Base-by-base conservation (phyloP, 176 grass and related monocot species). In the Musa beccarii region DNA sequence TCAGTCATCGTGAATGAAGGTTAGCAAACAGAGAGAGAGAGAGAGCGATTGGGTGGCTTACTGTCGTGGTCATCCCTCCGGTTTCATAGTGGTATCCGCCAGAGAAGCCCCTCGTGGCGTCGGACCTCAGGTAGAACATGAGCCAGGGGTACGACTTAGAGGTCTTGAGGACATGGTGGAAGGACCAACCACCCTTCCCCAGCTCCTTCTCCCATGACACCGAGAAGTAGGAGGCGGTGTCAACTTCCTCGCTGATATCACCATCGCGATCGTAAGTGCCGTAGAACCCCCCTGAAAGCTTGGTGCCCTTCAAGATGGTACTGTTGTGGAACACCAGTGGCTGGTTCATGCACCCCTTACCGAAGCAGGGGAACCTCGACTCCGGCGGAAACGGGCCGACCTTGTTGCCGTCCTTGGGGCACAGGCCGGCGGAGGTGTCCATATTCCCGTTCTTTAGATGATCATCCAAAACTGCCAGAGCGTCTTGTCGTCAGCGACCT, bases 401-500 rank as follows among this genome's bases (percentile, higher is more conserved):
- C 66, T 83, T 83, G 49, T 80, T 80, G 79, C 93, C 93, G 56
- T 97, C 79, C 25, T 90, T 25, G 5, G 90, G 93, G 53, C 93
- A 97, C 43, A 87, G 56, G 62, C 81, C 83, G 5, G 90, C 93
- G 0, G 84, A 72, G 69, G 90, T 92, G 84, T 97, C 87, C 26
- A 97, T 74, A 75, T 97, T 97, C 49, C 93, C 90, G 70, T 97
- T 97, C 83, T 97, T 97, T 68, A 97, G 88, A 97, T 97, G 52
- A 92, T 16, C 93, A 97, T 97, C 93, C 87, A 97, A 84, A 97
- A 97, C 51, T 97, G 83, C 93, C 93, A 97, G 12, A 86, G 87
- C 15, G 3, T 2, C 24, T 77, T 85, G 75, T 25, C 49, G 71
- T 92, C 90, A 1, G 68, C 19, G 16, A 93, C 87, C 81, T 92